phyloP scores from a whole-genome alignment of 306 rosid genomes.

The Inga leiocalycina region DNA sequence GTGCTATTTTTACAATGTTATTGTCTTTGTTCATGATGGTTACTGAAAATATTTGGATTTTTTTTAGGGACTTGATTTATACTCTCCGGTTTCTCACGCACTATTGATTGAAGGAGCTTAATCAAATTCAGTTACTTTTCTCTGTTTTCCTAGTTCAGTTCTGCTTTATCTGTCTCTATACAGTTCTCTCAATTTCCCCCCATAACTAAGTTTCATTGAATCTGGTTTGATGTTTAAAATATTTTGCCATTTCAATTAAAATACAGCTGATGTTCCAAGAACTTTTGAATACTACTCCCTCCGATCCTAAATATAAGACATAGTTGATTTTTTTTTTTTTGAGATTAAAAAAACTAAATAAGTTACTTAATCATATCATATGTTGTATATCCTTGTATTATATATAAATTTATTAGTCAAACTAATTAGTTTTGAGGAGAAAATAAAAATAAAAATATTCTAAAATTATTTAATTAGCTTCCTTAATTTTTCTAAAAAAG shows the following conservation, averaged over 20 bases:
- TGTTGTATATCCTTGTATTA: no score
- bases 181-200: not conserved
- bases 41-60: not conserved
- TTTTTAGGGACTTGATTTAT: not conserved
- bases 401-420: no score
- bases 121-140: not conserved
- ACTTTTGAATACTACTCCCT: not conserved
- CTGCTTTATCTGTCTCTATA: not conserved
- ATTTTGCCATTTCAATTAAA: not conserved
- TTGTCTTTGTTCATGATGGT: not conserved
- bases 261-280: not conserved
- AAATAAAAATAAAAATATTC: no score
- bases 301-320: no score
- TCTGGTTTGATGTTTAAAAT: not conserved
- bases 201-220: not conserved
- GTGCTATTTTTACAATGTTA: slow-evolving; percentile 25
- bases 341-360: no score
- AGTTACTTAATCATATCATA: no score
- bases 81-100: not conserved
- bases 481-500: no score
- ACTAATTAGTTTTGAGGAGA: no score
- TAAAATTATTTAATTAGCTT: no score
- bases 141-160: not conserved
- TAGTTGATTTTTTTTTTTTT: no score
- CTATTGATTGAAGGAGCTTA: not conserved